Conservation (phyloP, 2,329 filamentous ascomycete genomes). For the Diaporthe sp. region DNA sequence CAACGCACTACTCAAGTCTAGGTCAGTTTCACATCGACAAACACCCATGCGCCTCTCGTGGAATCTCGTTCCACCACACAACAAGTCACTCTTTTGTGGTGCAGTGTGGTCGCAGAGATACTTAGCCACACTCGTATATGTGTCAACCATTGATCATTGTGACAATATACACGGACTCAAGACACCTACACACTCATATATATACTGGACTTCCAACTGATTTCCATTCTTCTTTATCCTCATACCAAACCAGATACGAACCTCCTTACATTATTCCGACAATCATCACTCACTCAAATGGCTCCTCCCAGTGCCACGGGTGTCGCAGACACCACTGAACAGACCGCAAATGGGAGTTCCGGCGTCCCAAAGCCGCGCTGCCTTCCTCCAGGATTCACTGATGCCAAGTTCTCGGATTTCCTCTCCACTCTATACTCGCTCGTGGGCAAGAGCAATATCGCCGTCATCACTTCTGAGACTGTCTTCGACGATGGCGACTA, state of each 20-base stretch:
- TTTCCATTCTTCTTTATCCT: rapidly evolving
- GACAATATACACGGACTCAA: neutral
- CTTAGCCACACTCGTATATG: neutral
- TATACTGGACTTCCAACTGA: neutral
- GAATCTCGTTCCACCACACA: neutral
- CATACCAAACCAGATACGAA: neutral
- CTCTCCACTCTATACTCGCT: neutral
- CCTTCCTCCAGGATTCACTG: neutral
- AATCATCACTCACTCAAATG: neutral
- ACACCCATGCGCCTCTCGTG: neutral
- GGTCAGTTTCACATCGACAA: neutral
- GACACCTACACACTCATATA: neutral
- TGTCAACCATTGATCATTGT: neutral
- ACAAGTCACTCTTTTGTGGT: neutral
- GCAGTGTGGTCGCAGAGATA: neutral
- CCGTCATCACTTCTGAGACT: neutral
- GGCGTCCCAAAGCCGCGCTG: conserved; percentile 2
- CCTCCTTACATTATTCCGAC: neutral
- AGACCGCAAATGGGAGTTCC: neutral
- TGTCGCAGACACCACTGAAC: neutral
- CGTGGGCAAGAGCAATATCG: conserved; percentile 7
- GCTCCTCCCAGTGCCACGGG: conserved; percentile 16
- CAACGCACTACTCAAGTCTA: neutral
- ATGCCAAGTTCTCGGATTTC: neutral
- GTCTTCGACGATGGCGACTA: conserved; percentile 41